Evolutionary conservation across 441 rosid species (phyloP).

Genomic region (Adansonia madagascariensis): DNA sequence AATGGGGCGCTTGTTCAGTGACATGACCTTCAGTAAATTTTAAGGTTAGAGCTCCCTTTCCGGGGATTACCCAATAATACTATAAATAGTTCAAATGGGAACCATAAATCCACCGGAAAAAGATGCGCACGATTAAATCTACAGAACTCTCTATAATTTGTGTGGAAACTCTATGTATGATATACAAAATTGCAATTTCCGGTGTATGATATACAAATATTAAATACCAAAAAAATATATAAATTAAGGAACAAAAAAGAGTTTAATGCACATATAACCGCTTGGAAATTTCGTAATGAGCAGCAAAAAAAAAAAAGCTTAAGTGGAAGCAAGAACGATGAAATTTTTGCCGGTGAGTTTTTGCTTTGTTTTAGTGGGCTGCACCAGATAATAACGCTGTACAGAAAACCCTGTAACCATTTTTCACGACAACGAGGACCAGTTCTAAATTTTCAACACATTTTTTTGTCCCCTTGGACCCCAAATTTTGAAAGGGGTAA

Average conservation of each 20-base stretch:
- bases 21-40: no score
- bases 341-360: not conserved
- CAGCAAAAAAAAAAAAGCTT: not conserved
- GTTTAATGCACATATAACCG: constrained; percentile 4
- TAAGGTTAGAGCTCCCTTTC: no score
- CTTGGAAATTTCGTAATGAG: not conserved
- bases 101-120: constrained; percentile 12
- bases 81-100: not conserved
- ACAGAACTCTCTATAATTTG: not conserved
- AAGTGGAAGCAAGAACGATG: not conserved
- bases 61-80: not conserved
- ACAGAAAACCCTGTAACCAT: constrained; percentile 24
- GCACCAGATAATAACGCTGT: not conserved
- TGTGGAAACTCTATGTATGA: not conserved
- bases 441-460: constrained; percentile 1
- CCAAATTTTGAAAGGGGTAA: not conserved
- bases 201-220: no score
- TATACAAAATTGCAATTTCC: not conserved
- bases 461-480: not conserved
- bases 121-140: not conserved
- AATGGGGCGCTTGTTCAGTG: not conserved
- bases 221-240: not conserved
- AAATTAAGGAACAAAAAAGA: not conserved
- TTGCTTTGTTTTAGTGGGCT: not conserved
- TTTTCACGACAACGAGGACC: not conserved